A percentile compares a stretch with the other conserved stretches of the same genome.
These are phyloP conservation scores for Talaromyces islandicus DNA, from an alignment of 2,329 filamentous ascomycete genomes.

Conservation along the genomic window DNA sequence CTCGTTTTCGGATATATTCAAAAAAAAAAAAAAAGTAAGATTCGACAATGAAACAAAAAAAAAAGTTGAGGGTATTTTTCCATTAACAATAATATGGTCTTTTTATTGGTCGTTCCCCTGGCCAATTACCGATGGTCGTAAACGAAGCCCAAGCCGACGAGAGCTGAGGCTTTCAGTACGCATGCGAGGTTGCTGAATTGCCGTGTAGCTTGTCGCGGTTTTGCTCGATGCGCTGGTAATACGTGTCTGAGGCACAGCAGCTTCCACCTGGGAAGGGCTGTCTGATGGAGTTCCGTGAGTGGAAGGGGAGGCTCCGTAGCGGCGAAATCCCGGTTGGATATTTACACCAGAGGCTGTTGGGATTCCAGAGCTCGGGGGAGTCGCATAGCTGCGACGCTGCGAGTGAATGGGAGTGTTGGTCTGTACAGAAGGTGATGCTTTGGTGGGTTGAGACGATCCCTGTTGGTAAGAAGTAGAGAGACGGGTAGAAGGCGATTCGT, in stretches of 20 bases:
- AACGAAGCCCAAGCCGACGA: slow-evolving; percentile 28
- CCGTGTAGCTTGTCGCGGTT: slow-evolving; percentile 31
- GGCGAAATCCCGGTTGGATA: slow-evolving; percentile 37
- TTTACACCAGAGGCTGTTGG: slow-evolving; percentile 32
- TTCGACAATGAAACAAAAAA: background rate
- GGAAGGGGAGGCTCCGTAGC: slow-evolving; percentile 25
- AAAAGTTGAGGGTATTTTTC: background rate
- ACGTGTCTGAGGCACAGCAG: slow-evolving; percentile 22
- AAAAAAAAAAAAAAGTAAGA: background rate
- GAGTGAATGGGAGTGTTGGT: slow-evolving; percentile 23
- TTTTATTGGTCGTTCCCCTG: slow-evolving; percentile 2
- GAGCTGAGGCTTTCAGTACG: slow-evolving; percentile 28
- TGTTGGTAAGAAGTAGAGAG: slow-evolving; percentile 13
- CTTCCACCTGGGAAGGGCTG: slow-evolving; percentile 14
- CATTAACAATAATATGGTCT: background rate
- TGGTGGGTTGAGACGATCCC: slow-evolving; percentile 15
- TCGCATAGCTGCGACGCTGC: slow-evolving; percentile 31
- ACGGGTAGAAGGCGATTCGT: slow-evolving; percentile 20
- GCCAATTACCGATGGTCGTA: slow-evolving; percentile 15
- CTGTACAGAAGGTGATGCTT: slow-evolving; percentile 25
- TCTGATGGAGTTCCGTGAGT: slow-evolving; percentile 16
- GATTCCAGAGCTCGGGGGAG: slow-evolving; percentile 24
- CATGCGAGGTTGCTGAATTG: slow-evolving; percentile 28
- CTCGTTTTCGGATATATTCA: background rate
- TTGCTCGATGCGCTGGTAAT: slow-evolving; percentile 30